Evolutionary conservation across 1,139 yeast genomes (phyloP), one percentile per base, ranked within the genome.

Genomic region (Taiozyma sp.): DNA sequence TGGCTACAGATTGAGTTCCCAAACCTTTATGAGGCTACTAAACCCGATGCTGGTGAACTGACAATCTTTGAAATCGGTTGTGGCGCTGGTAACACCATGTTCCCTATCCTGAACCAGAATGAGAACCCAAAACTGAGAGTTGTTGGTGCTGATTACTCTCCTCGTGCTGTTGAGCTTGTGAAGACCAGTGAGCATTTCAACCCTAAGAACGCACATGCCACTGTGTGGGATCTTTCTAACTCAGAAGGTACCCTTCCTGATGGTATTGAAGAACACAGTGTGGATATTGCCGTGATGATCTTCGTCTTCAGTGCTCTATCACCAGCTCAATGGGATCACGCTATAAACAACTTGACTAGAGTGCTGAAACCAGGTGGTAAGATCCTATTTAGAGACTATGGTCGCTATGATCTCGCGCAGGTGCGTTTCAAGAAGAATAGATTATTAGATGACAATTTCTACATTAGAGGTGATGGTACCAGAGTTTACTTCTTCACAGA

Each of bases 1-100:
- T 93, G 99, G 99, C 74, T 93, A 52, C 89, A 88, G 64, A 86
- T 91, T 47, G 99, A 93, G 70, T 93, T 93, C 58, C 99, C 99
- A 1, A 74, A 80, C 16, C 72, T 93, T 41, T 91, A 86, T 63
- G 85, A 83, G 55, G 86, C 90, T 4, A 88, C 96, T 1, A 76
- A 79, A 50, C 75, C 79, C 47, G 87, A 81, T 44, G 77, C 84
- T 14, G 85, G 89, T n/a, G 79, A 85, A 6, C 76, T 77, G 30
- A 82, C 85, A 2, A 85, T 93, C 37, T 76, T 93, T 50, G 99
- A 93, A 66, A 86, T 95, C 50, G 99, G 99, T 4, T 93, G 99
- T 70, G 99, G 99, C 50, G 99, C 97, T 3, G 99, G 99, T 14
- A 95, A 95, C 67, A 93, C 99, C 0, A 78, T 93, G 70, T 93